Conservation (phyloP, 164 flowering plant genomes). For the Tetrastigma voinierianum region DNA sequence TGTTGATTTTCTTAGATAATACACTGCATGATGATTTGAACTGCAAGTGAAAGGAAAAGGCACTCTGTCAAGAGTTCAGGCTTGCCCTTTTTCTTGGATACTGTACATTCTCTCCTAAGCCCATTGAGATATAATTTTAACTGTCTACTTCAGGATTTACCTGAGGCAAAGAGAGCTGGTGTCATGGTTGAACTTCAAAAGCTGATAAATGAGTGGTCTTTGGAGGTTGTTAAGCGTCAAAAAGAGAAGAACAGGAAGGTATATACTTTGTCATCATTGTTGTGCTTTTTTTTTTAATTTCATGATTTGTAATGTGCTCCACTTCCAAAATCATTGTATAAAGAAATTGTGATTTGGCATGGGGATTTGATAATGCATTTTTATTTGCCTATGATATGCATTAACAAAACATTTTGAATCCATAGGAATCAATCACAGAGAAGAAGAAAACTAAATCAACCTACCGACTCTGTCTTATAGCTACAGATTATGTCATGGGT, state of each 20-base stretch:
- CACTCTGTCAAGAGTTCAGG: neutral
- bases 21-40: neutral
- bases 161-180: slow-evolving; percentile 43
- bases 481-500: no score
- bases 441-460: no score
- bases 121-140: neutral
- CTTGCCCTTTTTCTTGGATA: neutral
- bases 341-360: neutral
- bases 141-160: slow-evolving; percentile 41
- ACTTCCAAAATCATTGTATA: neutral
- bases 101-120: neutral
- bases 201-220: slow-evolving; percentile 72
- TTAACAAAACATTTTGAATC: neutral
- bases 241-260: slow-evolving; percentile 66
- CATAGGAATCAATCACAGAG: no score
- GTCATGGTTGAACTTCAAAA: slow-evolving; percentile 58
- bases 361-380: neutral
- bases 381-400: neutral
- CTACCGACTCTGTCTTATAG: no score
- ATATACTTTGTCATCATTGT: slow-evolving; percentile 14
- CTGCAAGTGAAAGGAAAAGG: neutral
- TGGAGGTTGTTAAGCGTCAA: slow-evolving; percentile 57
- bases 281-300: neutral
- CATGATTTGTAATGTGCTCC: no score
- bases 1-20: neutral